Conservation (phyloP, 352 stramenopile species). For the Pythium periplocum region DNA sequence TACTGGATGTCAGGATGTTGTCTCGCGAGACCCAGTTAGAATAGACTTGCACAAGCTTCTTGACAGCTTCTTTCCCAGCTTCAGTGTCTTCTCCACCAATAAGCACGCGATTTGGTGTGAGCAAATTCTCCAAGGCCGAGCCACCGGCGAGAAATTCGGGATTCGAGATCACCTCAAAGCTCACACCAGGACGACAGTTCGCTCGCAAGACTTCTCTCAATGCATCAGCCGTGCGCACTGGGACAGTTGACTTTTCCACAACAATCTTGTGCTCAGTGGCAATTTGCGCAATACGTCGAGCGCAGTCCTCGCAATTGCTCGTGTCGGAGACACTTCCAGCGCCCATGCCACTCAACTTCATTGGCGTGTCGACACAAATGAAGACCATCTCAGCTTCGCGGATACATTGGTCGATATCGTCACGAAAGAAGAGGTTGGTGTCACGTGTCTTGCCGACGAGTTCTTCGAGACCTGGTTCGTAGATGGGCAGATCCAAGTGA, state of each 20-base stretch:
- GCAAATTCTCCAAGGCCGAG: constrained; percentile 91
- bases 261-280: constrained; percentile 90
- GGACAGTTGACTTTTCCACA: constrained; percentile 94
- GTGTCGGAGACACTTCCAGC: constrained; percentile 92
- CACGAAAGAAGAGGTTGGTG: constrained; percentile 93
- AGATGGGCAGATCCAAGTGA: constrained; percentile 85
- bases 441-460: constrained; percentile 78
- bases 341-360: constrained; percentile 89
- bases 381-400: constrained; percentile 91
- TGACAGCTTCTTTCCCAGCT: constrained; percentile 46
- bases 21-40: constrained; percentile 89
- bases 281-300: constrained; percentile 90
- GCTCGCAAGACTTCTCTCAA: constrained; percentile 85
- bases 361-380: constrained; percentile 93
- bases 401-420: constrained; percentile 89
- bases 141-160: constrained; percentile 95
- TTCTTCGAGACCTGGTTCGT: constrained; percentile 91
- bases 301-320: constrained; percentile 93
- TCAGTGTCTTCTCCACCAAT: constrained; percentile 89
- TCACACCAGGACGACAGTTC: constrained; percentile 61
- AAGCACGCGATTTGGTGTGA: constrained; percentile 87
- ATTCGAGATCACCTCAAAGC: constrained; percentile 91
- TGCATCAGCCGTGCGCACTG: constrained; percentile 91
- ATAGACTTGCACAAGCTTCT: constrained; percentile 86
- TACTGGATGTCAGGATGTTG: constrained; percentile 91